Conservation (phyloP, 148 eudicot species). For the Rhododendron molle region DNA sequence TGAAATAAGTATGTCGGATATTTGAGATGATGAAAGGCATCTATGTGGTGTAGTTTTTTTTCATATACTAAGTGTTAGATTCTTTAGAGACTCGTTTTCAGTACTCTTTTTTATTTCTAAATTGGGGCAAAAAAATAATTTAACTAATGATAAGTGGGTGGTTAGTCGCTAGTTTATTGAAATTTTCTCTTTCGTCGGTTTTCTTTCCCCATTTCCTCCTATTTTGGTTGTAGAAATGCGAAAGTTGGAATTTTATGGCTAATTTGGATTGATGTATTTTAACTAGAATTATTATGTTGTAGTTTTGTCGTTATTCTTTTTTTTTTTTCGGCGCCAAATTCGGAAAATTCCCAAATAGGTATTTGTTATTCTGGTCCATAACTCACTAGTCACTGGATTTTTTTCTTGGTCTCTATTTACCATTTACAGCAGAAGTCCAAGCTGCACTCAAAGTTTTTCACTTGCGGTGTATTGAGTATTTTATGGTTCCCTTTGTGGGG, state of each 20-base stretch:
- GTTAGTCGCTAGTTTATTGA: background rate
- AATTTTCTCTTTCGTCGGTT: background rate
- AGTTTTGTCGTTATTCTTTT: background rate
- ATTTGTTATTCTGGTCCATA: background rate
- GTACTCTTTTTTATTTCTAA: background rate
- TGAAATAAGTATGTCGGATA: background rate
- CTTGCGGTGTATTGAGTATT: conserved; percentile 7
- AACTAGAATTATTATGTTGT: background rate
- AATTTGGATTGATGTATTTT: background rate
- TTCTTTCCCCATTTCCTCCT: background rate
- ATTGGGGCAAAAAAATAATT: background rate
- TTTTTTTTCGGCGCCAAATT: background rate
- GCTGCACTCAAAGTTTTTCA: background rate
- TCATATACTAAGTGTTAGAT: no score
- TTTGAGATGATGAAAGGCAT: background rate
- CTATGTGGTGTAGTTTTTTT: background rate
- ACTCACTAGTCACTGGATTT: background rate
- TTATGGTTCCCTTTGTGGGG: background rate
- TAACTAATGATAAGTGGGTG: background rate
- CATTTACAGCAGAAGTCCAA: background rate
- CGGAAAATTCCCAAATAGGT: background rate
- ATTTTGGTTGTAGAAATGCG: background rate
- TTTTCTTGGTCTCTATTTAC: background rate
- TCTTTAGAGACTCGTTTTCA: background rate
- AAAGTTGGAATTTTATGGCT: background rate